Base-by-base conservation (phyloP, 257 asterid genomes). In the Gynochthodes officinalis region DNA sequence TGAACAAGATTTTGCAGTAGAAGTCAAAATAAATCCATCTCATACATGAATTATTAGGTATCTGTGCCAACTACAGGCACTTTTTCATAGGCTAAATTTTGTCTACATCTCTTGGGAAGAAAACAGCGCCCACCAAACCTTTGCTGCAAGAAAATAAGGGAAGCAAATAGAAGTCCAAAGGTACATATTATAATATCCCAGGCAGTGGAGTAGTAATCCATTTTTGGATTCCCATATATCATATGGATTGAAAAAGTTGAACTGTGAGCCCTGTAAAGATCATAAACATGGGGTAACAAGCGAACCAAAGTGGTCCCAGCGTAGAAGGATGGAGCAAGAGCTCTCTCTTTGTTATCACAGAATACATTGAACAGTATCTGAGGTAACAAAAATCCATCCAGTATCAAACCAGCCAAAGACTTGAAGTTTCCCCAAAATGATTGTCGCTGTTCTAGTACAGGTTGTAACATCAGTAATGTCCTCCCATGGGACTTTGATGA, bases 301-400 rank as follows among this genome's bases (percentile, higher is more conserved):
- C 96, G 92, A 77, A 93, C 92, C 53, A 84, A 70, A 46, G 96
- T 86, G 27, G 84, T 85, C 40, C 98, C 98, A 0, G 80, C 18
- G 53, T 88, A 91, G 70, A 89, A 93, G 0, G 89, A 72, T 7
- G 94, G 88, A 72, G 87, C 73, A 40, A 93, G 96, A 48, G 91
- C 87, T 80, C 71, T 86, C 81, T 79, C 92, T 57, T 62, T 86
- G 39, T 88, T 72, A 72, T 80, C 86, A 7, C 78, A 72, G 76
- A 89, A 85, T 23, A 87, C 18, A 73, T 88, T 91, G 85, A 93
- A 89, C 27, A 90, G 81, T 65, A 90, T 81, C 61, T 93, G 98
- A 37, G 98, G 98, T 75, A 93, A 84, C 70, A 93, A 77, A 79
- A 89, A 88, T 15, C 98, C 91, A 55, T 91, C 98, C 77, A 81